Percentiles rank a stretch among this genome's conserved stretches.
Evolutionary conservation across 106 monocot species (phyloP).

Genomic region (Platanthera guangdongensis): DNA sequence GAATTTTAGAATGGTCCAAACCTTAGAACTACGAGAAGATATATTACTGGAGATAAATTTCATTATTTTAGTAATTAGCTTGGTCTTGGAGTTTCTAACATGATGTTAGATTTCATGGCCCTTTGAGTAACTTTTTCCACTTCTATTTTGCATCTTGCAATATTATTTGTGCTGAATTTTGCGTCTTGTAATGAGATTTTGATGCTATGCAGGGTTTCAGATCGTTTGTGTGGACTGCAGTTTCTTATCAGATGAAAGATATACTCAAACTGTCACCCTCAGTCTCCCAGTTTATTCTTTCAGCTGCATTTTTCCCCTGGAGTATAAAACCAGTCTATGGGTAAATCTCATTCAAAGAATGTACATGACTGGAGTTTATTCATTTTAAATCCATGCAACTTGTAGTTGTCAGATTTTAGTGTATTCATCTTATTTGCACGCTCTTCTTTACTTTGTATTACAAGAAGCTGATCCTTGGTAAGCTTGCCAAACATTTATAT

Average conservation of each 20-base stretch:
- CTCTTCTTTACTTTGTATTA: background rate
- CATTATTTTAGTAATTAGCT: background rate
- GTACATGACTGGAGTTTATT: background rate
- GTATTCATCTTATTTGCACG: background rate
- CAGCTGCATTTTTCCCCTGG: slow-evolving; percentile 64
- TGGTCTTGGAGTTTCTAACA: background rate
- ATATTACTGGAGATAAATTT: background rate
- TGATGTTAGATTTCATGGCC: background rate
- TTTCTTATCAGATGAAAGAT: slow-evolving; percentile 82
- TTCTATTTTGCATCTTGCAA: background rate
- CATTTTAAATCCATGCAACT: background rate
- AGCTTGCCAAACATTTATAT: background rate
- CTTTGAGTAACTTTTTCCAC: background rate
- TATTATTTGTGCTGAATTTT: background rate
- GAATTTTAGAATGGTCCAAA: no score
- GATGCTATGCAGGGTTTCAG: slow-evolving; percentile 58
- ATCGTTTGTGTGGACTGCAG: slow-evolving; percentile 86
- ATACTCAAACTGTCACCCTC: slow-evolving; percentile 69
- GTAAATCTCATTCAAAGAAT: slow-evolving; percentile 21
- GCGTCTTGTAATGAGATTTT: slow-evolving; percentile 2
- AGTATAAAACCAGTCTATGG: slow-evolving; percentile 75
- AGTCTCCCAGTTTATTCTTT: slow-evolving; percentile 52
- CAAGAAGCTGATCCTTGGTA: background rate
- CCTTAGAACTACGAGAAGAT: background rate
- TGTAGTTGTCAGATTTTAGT: background rate